A percentile compares a stretch with the other conserved stretches of the same genome.
These are phyloP conservation scores for Clitoria ternatea DNA, from an alignment of 306 rosid genomes.

Conservation along the genomic window DNA sequence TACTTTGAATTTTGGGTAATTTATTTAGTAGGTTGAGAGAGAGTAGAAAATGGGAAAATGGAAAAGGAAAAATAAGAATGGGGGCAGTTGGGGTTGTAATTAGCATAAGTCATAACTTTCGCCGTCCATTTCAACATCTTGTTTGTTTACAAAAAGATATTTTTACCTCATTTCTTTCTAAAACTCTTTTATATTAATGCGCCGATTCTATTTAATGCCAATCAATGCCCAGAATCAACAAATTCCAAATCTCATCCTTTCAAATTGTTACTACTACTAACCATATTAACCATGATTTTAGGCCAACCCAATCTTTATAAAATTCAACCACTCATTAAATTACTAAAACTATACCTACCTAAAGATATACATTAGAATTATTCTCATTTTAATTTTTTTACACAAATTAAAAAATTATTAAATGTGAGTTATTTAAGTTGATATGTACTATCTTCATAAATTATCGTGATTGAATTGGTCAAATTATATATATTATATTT, in stretches of 20 bases:
- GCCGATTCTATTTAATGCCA: not conserved
- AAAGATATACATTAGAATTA: no score
- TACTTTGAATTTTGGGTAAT: not conserved
- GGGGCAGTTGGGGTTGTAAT: slow-evolving; percentile 16
- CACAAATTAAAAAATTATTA: no score
- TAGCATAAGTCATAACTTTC: slow-evolving; percentile 21
- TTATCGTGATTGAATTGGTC: no score
- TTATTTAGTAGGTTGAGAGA: not conserved
- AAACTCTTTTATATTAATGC: not conserved
- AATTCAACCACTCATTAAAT: no score
- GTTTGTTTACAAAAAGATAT: not conserved
- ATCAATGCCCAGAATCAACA: not conserved
- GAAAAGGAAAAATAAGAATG: not conserved
- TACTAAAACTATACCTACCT: no score
- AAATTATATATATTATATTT: no score
- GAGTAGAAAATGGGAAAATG: not conserved
- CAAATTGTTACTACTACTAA: not conserved
- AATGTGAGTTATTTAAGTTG: no score
- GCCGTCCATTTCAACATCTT: slow-evolving; percentile 10
- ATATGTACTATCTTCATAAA: no score
- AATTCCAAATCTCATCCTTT: not conserved
- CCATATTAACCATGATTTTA: not conserved
- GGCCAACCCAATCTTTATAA: no score
- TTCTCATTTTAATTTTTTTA: no score
- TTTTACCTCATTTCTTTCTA: not conserved